These are phyloP conservation scores for Fragilaria radians DNA, from an alignment of 108 stramenopile genomes.

Conservation along the genomic window DNA sequence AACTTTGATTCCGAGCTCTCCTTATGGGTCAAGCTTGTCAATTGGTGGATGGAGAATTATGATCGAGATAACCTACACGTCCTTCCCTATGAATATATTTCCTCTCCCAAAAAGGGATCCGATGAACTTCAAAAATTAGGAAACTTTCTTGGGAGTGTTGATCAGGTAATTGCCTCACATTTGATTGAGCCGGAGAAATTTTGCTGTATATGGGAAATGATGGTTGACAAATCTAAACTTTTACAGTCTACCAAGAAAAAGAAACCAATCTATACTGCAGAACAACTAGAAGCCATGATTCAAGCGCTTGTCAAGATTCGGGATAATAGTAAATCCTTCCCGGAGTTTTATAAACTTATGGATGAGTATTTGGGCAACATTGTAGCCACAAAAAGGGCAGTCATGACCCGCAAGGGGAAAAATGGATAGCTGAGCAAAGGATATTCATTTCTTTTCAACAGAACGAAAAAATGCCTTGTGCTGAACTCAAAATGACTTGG, in stretches of 20 bases:
- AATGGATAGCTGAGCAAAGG: too few relatives aligned
- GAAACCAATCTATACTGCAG: slow-evolving; percentile 1
- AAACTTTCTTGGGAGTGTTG: not conserved
- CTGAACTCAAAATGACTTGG: too few relatives aligned
- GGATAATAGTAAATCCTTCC: not conserved
- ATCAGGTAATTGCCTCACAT: not conserved
- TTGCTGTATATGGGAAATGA: slow-evolving; percentile 1
- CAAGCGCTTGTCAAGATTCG: not conserved
- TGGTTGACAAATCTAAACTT: not conserved
- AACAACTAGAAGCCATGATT: slow-evolving; percentile 3
- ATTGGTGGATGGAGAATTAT: slow-evolving; percentile 28
- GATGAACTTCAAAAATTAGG: not conserved
- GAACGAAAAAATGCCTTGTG: too few relatives aligned
- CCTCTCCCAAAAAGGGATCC: not conserved
- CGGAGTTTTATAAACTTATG: not conserved
- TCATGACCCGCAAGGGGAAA: too few relatives aligned
- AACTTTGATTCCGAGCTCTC: slow-evolving; percentile 11
- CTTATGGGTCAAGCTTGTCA: slow-evolving; percentile 11
- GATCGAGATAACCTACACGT: not conserved
- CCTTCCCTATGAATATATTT: not conserved
- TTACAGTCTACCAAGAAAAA: not conserved
- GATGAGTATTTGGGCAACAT: not conserved
- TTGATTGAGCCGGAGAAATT: not conserved
- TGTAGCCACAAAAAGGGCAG: too few relatives aligned
- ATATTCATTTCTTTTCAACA: too few relatives aligned